Base-by-base conservation (phyloP, 2,329 filamentous ascomycete species). In the Blumeriella jaapii region DNA sequence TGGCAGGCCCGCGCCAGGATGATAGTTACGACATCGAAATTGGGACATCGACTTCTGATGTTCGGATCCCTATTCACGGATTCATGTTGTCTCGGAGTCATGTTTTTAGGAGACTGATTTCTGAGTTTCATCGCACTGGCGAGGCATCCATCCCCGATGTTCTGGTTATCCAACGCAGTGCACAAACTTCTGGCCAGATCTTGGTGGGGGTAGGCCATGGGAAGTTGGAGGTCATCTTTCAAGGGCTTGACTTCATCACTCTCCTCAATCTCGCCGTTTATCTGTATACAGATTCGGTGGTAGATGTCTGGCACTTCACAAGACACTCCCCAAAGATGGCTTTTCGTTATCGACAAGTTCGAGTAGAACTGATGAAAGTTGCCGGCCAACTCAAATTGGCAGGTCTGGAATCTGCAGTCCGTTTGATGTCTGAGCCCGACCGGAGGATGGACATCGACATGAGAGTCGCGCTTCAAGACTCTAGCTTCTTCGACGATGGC, bases 221-320 rank as follows among this genome's bases (percentile, higher is more conserved):
- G 5, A 69, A 67, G 28, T 60, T 67, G 1, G 56, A 77, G 7
- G 52, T 95, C 13, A 69, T 71, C 0, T 78, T 96, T 34, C 62
- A 73, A 13, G 70, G 73, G 2, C 59, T 89, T 9, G 86, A 95
- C 53, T 67, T 91, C 23, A 64, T 93, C 20, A 80, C 84, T 1
- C 54, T 95, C 5, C 62, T 94, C 38, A 89, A 94, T 48, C 49
- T 96, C 7, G 71, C 81, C 1, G 63, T 89, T 7, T 95, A 84
- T 50, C 55, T 80, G 6, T 96, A 96, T 55, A 78, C 77, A 5
- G 91, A 96, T 53, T 67, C 65, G 3, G 62, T 87, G 11, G 67
- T 94, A 19, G 84, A 91, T 40, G 81, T 87, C 12, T 96, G 91
- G 91, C 82, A 87, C 46, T 78, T 81, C 43, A 78, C 78, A 4